phyloP scores from a whole-genome alignment of 202 grass and related monocot species.

The Eragrostis tef region DNA sequence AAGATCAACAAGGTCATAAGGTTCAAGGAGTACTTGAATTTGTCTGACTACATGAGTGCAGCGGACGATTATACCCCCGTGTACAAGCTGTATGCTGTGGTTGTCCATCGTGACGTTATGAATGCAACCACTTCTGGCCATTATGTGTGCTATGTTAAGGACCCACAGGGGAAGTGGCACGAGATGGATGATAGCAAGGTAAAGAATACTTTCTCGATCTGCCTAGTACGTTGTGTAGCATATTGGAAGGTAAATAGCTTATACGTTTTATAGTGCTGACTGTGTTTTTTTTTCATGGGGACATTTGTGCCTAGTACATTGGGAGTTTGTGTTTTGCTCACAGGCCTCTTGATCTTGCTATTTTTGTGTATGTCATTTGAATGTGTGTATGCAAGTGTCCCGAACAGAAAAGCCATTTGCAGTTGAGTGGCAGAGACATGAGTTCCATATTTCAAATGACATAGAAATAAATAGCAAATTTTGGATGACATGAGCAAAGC shows the following conservation, averaged over 20 bases:
- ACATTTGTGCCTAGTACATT: background rate
- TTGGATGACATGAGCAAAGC: background rate
- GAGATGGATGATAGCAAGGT: constrained; percentile 83
- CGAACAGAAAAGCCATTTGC: background rate
- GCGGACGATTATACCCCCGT: constrained; percentile 73
- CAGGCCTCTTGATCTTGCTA: background rate
- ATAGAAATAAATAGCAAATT: background rate
- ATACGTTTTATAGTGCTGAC: too few species aligned
- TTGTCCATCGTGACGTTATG: constrained; percentile 76
- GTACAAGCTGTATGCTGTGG: constrained; percentile 84
- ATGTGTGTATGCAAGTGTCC: background rate
- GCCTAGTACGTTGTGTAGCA: constrained; percentile 23
- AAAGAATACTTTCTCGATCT: constrained; percentile 42
- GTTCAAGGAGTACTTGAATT: constrained; percentile 71
- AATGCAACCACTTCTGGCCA: constrained; percentile 81
- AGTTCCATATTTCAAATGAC: background rate
- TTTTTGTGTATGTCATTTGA: background rate
- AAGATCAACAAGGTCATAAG: constrained; percentile 75
- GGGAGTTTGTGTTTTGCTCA: constrained; percentile 3
- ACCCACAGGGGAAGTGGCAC: constrained; percentile 73
- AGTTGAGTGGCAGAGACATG: background rate
- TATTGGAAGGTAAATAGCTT: constrained; percentile 10
- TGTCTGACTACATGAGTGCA: constrained; percentile 76
- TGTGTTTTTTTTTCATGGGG: background rate
- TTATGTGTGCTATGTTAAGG: constrained; percentile 91